phyloP scores from a whole-genome alignment of 495 filamentous ascomycete species.

The Glutinoglossum americanum region DNA sequence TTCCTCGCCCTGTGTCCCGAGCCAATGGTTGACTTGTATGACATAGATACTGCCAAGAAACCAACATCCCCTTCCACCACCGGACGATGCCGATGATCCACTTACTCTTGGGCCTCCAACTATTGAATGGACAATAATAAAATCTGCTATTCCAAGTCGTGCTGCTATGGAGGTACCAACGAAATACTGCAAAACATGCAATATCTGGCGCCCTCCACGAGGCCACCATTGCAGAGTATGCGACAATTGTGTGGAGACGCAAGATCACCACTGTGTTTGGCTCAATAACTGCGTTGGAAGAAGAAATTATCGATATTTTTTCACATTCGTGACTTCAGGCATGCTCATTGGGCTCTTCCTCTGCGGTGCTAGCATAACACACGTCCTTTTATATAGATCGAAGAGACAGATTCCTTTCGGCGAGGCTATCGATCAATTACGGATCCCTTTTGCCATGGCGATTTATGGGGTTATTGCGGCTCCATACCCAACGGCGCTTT shows the following conservation, averaged over 20 bases:
- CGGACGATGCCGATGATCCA: conserved; percentile 48
- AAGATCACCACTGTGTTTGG: conserved; percentile 98
- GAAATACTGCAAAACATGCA: conserved; percentile 94
- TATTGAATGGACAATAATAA: conserved; percentile 79
- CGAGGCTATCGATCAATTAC: conserved; percentile 39
- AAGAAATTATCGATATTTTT: conserved; percentile 96
- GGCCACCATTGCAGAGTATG: conserved; percentile 93
- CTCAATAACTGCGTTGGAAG: conserved; percentile 96
- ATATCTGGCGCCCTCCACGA: conserved; percentile 86
- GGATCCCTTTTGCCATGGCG: conserved; percentile 75
- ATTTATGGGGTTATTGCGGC: conserved; percentile 55
- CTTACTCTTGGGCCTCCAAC: conserved; percentile 59
- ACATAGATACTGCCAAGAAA: conserved; percentile 65
- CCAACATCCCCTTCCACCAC: conserved; percentile 39
- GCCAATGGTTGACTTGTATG: neutral
- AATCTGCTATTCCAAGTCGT: conserved; percentile 44
- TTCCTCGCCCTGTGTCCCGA: neutral
- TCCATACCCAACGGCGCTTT: conserved; percentile 66
- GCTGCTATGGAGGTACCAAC: conserved; percentile 91
- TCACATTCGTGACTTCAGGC: conserved; percentile 57
- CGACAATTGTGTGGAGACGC: conserved; percentile 91
- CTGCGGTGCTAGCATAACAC: conserved; percentile 51
- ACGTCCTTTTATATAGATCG: conserved; percentile 50
- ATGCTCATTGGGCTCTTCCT: conserved; percentile 62
- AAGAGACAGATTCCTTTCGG: conserved; percentile 40